Evolutionary conservation across 495 filamentous ascomycete genomes (phyloP).

Genomic region (Podospora tetraspora): DNA sequence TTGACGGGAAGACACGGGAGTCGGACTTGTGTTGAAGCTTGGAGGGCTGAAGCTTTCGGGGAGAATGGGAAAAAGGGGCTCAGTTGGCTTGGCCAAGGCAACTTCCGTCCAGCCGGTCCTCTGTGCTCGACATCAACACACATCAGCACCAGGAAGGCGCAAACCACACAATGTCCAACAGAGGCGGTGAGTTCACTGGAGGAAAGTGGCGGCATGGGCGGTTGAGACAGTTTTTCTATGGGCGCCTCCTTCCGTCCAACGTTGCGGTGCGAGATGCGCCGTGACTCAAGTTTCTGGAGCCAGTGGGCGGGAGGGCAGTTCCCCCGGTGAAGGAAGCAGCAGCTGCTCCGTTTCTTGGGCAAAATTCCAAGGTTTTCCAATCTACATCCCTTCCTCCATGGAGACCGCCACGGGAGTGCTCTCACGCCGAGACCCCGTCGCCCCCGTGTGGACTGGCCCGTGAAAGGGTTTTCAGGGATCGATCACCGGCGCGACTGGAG

Average conservation of each 20-base stretch:
- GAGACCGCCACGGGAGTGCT: background rate
- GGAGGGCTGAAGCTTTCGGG: background rate
- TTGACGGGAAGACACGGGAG: background rate
- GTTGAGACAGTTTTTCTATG: background rate
- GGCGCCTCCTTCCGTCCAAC: background rate
- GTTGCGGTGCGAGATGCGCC: background rate
- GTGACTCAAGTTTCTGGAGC: background rate
- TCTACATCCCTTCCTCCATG: background rate
- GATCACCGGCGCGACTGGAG: background rate
- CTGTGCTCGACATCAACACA: background rate
- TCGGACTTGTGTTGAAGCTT: background rate
- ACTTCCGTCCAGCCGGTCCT: background rate
- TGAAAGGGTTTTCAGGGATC: background rate
- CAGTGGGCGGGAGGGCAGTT: background rate
- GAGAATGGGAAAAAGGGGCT: background rate
- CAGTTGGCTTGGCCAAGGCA: background rate
- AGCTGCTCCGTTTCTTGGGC: background rate
- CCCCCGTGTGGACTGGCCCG: background rate
- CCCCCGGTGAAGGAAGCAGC: background rate
- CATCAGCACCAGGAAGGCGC: background rate
- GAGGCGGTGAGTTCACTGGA: background rate
- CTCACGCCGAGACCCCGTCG: background rate
- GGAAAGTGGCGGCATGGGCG: background rate
- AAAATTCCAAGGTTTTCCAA: background rate
- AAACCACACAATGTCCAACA: background rate